Conservation (phyloP, 192 early-diverging fungal genomes). For the Helicostylum pulchrum region DNA sequence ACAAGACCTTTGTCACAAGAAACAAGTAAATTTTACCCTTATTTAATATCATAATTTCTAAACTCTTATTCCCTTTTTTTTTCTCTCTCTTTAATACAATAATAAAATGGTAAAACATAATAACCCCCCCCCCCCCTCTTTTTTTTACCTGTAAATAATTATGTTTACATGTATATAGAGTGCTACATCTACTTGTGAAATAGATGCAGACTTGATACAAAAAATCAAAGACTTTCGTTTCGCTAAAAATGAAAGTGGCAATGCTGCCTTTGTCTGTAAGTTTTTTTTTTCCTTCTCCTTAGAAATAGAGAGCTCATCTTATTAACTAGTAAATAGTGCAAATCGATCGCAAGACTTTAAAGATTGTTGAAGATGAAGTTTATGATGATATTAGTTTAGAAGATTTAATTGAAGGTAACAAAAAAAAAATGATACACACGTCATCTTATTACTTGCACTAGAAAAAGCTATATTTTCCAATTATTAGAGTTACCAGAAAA, state of each 20-base stretch:
- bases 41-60: background rate
- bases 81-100: background rate
- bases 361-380: constrained; percentile 51
- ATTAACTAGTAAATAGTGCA: constrained; percentile 36
- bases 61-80: background rate
- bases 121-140: too few relatives aligned
- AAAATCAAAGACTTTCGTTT: constrained; percentile 54
- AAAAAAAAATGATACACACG: background rate
- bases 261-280: constrained; percentile 54
- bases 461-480: background rate
- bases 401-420: constrained; percentile 56
- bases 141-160: background rate
- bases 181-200: constrained; percentile 41
- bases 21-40: constrained; percentile 36
- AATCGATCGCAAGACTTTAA: constrained; percentile 47
- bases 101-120: background rate
- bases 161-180: too few relatives aligned
- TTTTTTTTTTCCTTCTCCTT: background rate
- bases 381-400: constrained; percentile 46
- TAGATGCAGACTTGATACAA: constrained; percentile 43
- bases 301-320: background rate
- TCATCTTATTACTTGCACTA: background rate
- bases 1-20: constrained; percentile 73
- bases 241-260: constrained; percentile 45
- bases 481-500: constrained; percentile 56